Evolutionary conservation across 768 basidiomycete species (phyloP), one percentile per base, ranked within the genome.

Genomic region (Suillus alpinus): DNA sequence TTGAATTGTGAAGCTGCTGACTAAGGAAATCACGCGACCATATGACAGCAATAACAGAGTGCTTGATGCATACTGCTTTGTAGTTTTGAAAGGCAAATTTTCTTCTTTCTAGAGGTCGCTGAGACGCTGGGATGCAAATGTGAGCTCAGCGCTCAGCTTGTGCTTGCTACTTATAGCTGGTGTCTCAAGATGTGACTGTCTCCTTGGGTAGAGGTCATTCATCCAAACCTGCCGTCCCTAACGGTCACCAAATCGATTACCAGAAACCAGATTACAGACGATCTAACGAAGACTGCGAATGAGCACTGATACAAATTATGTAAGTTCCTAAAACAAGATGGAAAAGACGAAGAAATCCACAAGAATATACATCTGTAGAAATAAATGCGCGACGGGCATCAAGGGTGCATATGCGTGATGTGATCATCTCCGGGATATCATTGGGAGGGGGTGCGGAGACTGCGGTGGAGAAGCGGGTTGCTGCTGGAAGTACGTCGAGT

Each of bases 401-500:
- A 44, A 47, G 39, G 13, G 14, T 44, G 37, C 55, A 6, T 20
- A 18, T 18, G 29, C 18, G 10, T 52, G 23, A 26, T 39, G 7
- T 20, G 6, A 69, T 59, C 65, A 68, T 47, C 67, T 62, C 57
- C 68, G 64, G 16, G 69, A 68, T 32, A 66, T 62, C 58, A 64
- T 67, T 23, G 76, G 67, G 13, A 75, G 67, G 60, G 79, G 70
- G 59, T 75, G 78, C 6, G 86, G 86, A 0, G 86, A 86, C 60
- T 80, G 79, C 20, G 84, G 84, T 2, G 86, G 85, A 4, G 83
- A 84, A 56, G 72, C 77, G 2, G 83, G 73, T 55, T 55, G 53
- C 59, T 79, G 76, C 8, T 80, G 81, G 72, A 84, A 83, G 66
- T 85, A 84, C 10, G 79, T 78, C 18, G 77, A 76, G 26, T 78